These are phyloP conservation scores for Quercus alba DNA, from an alignment of 306 rosid genomes.

Conservation along the genomic window DNA sequence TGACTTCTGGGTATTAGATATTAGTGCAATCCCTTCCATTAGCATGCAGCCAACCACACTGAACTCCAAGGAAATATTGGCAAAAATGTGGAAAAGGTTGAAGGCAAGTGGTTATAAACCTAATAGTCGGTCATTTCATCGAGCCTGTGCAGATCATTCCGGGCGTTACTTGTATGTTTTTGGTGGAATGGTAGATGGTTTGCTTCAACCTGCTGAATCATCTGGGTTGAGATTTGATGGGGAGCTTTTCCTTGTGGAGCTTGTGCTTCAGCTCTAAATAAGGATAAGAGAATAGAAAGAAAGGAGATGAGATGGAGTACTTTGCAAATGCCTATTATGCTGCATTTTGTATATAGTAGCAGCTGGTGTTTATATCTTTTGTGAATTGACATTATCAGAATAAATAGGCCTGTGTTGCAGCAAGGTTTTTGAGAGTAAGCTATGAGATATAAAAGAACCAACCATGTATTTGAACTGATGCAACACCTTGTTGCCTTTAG, in stretches of 20 bases:
- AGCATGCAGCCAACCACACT: slow-evolving; percentile 34
- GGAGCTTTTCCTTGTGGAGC: slow-evolving; percentile 77
- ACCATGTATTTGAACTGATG: neutral
- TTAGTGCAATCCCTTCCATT: slow-evolving; percentile 43
- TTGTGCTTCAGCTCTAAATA: slow-evolving; percentile 50
- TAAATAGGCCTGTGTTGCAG: neutral
- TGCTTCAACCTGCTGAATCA: slow-evolving; percentile 42
- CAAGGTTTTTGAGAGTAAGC: neutral
- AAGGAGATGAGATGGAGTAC: neutral
- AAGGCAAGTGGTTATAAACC: slow-evolving; percentile 44
- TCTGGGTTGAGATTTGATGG: slow-evolving; percentile 71
- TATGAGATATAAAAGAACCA: neutral
- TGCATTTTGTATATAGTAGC: slow-evolving; percentile 18
- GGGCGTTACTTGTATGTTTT: slow-evolving; percentile 61
- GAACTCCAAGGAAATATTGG: slow-evolving; percentile 37
- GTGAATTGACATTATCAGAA: slow-evolving; percentile 9
- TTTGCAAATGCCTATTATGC: slow-evolving; percentile 13
- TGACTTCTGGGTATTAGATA: slow-evolving; percentile 83
- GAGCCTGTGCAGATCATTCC: slow-evolving; percentile 68
- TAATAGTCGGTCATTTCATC: slow-evolving; percentile 66
- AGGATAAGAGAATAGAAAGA: neutral
- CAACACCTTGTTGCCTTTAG: neutral
- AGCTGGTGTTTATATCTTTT: slow-evolving; percentile 13
- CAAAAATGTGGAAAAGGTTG: slow-evolving; percentile 68
- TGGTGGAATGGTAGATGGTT: slow-evolving; percentile 91